These are phyloP conservation scores for Parastagonospora avenae DNA, from an alignment of 2,329 filamentous ascomycete genomes.

Conservation along the genomic window DNA sequence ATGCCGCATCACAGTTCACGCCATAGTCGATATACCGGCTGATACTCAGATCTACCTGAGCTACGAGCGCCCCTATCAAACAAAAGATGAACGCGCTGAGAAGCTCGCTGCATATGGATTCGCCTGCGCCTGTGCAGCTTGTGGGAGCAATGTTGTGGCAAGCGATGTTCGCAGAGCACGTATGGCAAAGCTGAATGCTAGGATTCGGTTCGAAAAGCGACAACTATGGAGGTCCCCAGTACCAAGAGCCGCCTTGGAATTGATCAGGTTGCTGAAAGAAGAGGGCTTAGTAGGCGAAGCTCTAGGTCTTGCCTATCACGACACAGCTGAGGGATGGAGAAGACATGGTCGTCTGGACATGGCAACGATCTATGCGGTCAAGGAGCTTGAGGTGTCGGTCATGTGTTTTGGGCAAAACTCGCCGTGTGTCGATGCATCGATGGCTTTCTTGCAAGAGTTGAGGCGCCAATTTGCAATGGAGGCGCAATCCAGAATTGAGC, in stretches of 20 bases:
- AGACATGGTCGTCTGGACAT: constrained; percentile 17
- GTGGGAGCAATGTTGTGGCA: constrained; percentile 7
- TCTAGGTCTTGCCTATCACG: constrained; percentile 23
- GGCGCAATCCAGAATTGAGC: neutral
- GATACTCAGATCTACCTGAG: constrained; percentile 38
- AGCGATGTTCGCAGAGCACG: constrained; percentile 21
- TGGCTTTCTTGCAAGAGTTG: constrained; percentile 5
- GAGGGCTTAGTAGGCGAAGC: constrained; percentile 24
- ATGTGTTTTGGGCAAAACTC: constrained; percentile 17
- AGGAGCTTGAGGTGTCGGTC: constrained; percentile 16
- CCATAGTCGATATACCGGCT: constrained; percentile 31
- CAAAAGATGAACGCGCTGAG: constrained; percentile 14
- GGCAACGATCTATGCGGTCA: constrained; percentile 12
- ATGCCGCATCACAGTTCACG: constrained; percentile 25
- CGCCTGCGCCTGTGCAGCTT: constrained; percentile 32
- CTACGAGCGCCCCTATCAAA: constrained; percentile 33
- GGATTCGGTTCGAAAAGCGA: constrained; percentile 14
- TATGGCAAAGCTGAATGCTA: constrained; percentile 17
- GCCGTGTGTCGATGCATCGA: constrained; percentile 10
- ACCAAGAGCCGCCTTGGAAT: constrained; percentile 18
- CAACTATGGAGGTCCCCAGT: constrained; percentile 17
- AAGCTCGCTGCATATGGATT: constrained; percentile 31
- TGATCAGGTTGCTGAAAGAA: constrained; percentile 17
- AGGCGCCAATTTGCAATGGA: neutral
- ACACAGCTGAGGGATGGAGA: constrained; percentile 19